Base-by-base conservation (phyloP, 305 asterid genomes). In the Fraxinus paxiana region DNA sequence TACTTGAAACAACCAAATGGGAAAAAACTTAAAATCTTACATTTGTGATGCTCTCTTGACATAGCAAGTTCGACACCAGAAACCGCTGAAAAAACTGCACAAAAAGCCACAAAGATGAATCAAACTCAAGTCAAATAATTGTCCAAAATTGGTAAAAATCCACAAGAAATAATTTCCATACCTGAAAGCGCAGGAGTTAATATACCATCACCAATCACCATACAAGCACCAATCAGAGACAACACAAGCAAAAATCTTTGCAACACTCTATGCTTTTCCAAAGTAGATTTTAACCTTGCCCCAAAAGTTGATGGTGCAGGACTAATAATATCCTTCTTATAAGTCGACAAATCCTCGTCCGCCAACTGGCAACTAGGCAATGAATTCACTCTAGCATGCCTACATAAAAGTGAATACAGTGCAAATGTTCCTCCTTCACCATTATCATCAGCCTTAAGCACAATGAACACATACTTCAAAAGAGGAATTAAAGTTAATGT, bases 371-470 rank as follows among this genome's bases (percentile, higher is more conserved):
- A 85, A 88, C 90, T 96, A 22, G 98, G 99, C 91, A 96, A 82
- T 35, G 97, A 84, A 85, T 88, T 92, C 30, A 95, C 96, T 75
- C 88, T 90, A 63, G 98, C 97, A 87, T 96, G 97, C 54, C 99
- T 86, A 17, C 98, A 96, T 6, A 96, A 51, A 15, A 94, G 89
- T 73, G 99, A 94, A 84, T 96, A 96, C 76, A 96, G 76, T 4
- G 99, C 99, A 90, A 96, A 96, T 70, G 99, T 96, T 80, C 99
- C 99, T 6, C 99, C 99, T 88, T 96, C 99, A n/a, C 98, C 98
- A 81, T 92, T 93, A 87, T 95, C 98, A 92, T 95, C 98, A 82
- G 98, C 98, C 78, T 88, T 93, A 26, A 95, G 88, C 77, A 93
- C 98, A 84, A 95, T 92, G 83, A 93, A 93, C 71, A 95, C 98